Conservation (phyloP, 345 rosid species). For the Dimocarpus longan region DNA sequence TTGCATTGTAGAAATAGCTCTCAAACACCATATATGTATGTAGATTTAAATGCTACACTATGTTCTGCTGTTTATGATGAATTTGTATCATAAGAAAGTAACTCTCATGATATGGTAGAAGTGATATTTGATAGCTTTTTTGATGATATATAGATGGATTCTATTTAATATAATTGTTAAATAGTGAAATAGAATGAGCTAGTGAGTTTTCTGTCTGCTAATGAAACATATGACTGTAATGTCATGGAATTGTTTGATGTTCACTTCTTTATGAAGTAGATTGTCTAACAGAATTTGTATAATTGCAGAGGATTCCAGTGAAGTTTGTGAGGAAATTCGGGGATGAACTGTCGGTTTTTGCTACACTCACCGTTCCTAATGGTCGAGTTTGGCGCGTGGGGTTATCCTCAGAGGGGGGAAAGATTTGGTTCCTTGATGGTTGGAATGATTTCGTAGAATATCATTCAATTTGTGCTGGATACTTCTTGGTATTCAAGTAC, state of each 20-base stretch:
- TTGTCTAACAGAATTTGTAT: neutral
- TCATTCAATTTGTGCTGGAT: slow-evolving; percentile 32
- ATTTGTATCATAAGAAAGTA: too few species aligned
- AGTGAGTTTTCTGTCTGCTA: too few species aligned
- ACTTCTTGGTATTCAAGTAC: slow-evolving; percentile 41
- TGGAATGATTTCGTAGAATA: slow-evolving; percentile 40
- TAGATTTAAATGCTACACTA: too few species aligned
- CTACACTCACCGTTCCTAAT: neutral
- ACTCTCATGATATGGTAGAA: too few species aligned
- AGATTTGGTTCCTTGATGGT: slow-evolving; percentile 44
- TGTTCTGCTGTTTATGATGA: too few species aligned
- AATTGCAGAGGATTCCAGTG: neutral
- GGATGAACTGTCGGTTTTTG: neutral
- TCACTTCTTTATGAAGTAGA: too few species aligned
- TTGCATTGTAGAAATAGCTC: neutral
- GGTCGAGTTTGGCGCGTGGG: slow-evolving; percentile 44
- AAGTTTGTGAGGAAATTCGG: neutral
- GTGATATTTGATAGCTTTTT: too few species aligned
- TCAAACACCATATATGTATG: too few species aligned
- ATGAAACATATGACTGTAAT: too few species aligned
- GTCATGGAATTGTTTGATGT: neutral
- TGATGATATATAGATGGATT: too few species aligned
- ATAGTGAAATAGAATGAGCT: too few species aligned
- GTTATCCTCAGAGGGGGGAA: slow-evolving; percentile 24
- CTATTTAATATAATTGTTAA: too few species aligned